Base-by-base conservation (phyloP, 805 yeast species). In the Barnettozyma sp. region DNA sequence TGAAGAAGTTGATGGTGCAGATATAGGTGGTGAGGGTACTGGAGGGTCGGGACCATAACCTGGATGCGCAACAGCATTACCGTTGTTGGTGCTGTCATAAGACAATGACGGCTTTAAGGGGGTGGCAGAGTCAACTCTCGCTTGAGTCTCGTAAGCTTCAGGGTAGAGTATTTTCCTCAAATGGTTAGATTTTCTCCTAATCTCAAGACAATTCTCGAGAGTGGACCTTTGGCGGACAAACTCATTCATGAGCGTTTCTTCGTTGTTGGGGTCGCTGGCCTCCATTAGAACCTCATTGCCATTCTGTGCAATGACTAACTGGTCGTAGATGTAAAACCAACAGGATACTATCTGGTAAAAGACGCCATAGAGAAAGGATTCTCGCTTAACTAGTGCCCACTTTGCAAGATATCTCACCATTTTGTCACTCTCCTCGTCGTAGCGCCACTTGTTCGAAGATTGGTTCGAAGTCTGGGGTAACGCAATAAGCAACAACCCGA, bases 351-450 rank as follows among this genome's bases (percentile, higher is more conserved):
- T 22, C 15, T 42, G 35, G 30, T 45, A 45, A 24, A 42, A 39
- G 2, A 43, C 39, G 4, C 68, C 70, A 41, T 63, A 64, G 7
- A 63, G 38, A 35, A 52, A 64, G 2, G 63, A 55, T 43, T 64
- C 66, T 30, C 62, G 53, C 27, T 62, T 66, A 3, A 61, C 59
- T n/a, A 65, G 51, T 33, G 63, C 65, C 66, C 68, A 65, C 17
- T 38, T 34, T 2, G 54, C 44, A 23, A 44, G 36, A 12, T n/a
- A n/a, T n/a, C n/a, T n/a, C n/a, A n/a, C n/a, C n/a, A n/a, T n/a
- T n/a, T n/a, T n/a, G n/a, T n/a, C n/a, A n/a, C n/a, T n/a, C n/a
- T n/a, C n/a, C n/a, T n/a, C n/a, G n/a, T n/a, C n/a, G 51, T 45
- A 11, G 35, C 38, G 11, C 41, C 45, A 7, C 14, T 25, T 16